A percentile compares a stretch with the other conserved stretches of the same genome.
Conservation (phyloP, 1,139 yeast species). For the Protomyces pachydermus region DNA sequence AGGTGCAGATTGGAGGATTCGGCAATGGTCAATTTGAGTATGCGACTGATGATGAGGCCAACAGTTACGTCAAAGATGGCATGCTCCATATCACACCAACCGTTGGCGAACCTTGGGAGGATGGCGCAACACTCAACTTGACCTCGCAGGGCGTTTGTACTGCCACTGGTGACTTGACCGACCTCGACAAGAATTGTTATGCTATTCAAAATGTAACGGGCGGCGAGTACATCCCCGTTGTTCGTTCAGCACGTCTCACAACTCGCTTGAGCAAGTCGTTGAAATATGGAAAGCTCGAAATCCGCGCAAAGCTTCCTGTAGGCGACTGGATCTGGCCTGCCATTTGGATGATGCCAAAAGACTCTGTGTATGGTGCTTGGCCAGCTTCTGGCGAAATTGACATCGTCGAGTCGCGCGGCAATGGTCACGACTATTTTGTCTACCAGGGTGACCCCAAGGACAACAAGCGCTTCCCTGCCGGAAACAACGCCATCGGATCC, state of each 20-base stretch:
- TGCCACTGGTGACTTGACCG: constrained; percentile 2
- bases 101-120: constrained; percentile 27
- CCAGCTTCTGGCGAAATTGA: constrained; percentile 33
- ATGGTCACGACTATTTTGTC: constrained; percentile 29
- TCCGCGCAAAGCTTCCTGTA: constrained; percentile 30
- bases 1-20: constrained; percentile 31
- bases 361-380: constrained; percentile 31
- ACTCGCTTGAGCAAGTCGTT: constrained; percentile 27
- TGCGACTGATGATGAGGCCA: constrained; percentile 28
- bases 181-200: constrained; percentile 26
- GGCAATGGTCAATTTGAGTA: constrained; percentile 32
- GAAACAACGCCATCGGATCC: constrained; percentile 30
- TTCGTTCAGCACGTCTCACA: constrained; percentile 31
- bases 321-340: constrained; percentile 34
- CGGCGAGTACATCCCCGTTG: constrained; percentile 30
- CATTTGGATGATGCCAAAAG: constrained; percentile 33
- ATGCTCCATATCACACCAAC: constrained; percentile 31
- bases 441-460: constrained; percentile 8
- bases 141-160: constrained; percentile 31
- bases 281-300: constrained; percentile 31
- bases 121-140: constrained; percentile 31
- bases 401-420: constrained; percentile 32
- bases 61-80: constrained; percentile 30
- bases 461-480: constrained; percentile 26
- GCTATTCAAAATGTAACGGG: constrained; percentile 27